A percentile compares a stretch with the other conserved stretches of the same genome.
Evolutionary conservation across 805 yeast species (phyloP).

Genomic region (Danielia reshetovae): DNA sequence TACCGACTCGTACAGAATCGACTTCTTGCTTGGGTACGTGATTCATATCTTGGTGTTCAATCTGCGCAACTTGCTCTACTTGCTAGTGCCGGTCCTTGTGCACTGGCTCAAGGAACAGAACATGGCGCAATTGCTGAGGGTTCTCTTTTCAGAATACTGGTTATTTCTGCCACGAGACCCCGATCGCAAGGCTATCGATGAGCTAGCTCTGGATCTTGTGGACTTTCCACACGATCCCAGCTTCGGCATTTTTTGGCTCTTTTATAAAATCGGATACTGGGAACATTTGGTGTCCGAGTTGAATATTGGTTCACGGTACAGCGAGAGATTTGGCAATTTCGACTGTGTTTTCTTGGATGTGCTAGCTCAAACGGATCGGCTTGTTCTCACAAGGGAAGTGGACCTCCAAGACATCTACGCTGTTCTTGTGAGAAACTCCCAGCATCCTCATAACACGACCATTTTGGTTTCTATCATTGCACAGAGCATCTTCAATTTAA

Average conservation of each 20-base stretch:
- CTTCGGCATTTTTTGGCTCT: slow-evolving; percentile 22
- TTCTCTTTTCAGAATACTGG: slow-evolving; percentile 13
- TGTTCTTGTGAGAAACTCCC: slow-evolving; percentile 8
- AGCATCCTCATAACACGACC: slow-evolving; percentile 13
- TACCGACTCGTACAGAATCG: slow-evolving; percentile 17
- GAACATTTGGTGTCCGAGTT: slow-evolving; percentile 15
- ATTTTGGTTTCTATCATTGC: slow-evolving; percentile 8
- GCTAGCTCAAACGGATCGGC: slow-evolving; percentile 16
- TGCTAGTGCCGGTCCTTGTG: slow-evolving; percentile 31
- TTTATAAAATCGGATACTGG: slow-evolving; percentile 30
- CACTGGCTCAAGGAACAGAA: slow-evolving; percentile 33
- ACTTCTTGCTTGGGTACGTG: slow-evolving; percentile 31
- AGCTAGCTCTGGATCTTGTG: slow-evolving; percentile 1
- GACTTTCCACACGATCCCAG: slow-evolving; percentile 8
- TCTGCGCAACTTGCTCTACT: slow-evolving; percentile 28
- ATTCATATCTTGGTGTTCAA: slow-evolving; percentile 31
- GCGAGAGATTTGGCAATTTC: slow-evolving; percentile 11
- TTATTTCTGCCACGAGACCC: slow-evolving; percentile 10
- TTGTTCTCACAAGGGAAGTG: slow-evolving; percentile 6
- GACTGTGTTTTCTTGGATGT: slow-evolving; percentile 23
- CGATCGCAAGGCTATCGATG: slow-evolving; percentile 7
- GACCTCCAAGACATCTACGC: slow-evolving; percentile 6
- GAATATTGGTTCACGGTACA: slow-evolving; percentile 3
- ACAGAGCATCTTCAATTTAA: slow-evolving; percentile 5
- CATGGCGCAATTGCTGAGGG: slow-evolving; percentile 5